phyloP scores from a whole-genome alignment of 345 rosid genomes.

The Mercurialis annua region DNA sequence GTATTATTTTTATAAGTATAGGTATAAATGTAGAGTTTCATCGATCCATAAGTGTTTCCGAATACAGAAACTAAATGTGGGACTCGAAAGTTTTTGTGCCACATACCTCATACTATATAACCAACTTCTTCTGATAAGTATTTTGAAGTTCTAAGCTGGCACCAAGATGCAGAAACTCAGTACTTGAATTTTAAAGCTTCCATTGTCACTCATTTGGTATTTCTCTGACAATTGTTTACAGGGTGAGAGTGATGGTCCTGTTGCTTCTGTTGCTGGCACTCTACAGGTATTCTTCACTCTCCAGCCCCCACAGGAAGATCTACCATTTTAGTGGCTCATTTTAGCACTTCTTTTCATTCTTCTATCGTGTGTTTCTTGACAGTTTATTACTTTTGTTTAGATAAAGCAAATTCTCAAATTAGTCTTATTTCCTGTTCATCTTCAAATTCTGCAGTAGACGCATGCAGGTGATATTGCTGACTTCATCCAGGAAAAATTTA shows the following conservation, averaged over 20 bases:
- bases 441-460: conserved; percentile 59
- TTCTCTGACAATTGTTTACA: conserved; percentile 25
- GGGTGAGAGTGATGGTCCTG: conserved; percentile 88
- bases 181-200: background rate
- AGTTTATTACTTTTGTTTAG: background rate
- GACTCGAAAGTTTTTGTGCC: no score
- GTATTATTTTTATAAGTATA: no score
- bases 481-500: conserved; percentile 54
- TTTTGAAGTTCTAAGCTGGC: background rate
- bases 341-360: background rate
- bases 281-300: conserved; percentile 53
- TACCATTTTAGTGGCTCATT: background rate
- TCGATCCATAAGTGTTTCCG: no score
- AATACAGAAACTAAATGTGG: no score
- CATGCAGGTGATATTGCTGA: conserved; percentile 83
- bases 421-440: conserved; percentile 17
- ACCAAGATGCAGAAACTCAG: background rate
- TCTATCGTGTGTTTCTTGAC: conserved; percentile 1
- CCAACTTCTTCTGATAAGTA: background rate
- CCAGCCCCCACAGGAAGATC: conserved; percentile 5
- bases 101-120: no score
- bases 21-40: no score
- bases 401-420: conserved; percentile 3
- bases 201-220: conserved; percentile 11
- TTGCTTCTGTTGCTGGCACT: conserved; percentile 63